Evolutionary conservation across 495 filamentous ascomycete genomes (phyloP).

Genomic region (Talaromyces trachyspermus): DNA sequence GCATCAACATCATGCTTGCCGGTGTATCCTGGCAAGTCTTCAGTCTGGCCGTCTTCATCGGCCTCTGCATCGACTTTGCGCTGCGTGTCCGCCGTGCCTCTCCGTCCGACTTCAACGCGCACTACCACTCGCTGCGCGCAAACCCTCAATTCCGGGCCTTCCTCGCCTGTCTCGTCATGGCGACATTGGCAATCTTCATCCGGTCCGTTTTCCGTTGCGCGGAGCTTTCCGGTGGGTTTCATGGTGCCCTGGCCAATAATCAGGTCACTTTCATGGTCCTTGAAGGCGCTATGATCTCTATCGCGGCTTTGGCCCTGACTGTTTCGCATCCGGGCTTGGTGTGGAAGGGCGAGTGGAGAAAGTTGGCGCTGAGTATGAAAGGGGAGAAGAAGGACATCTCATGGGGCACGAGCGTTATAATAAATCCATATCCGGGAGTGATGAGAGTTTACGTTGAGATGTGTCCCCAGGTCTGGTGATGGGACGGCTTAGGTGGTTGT

Average conservation of each 20-base stretch:
- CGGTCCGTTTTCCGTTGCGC: slow-evolving; percentile 57
- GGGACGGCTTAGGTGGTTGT: too few relatives aligned
- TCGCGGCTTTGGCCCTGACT: slow-evolving; percentile 50
- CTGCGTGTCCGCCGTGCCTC: slow-evolving; percentile 25
- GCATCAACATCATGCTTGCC: slow-evolving; percentile 48
- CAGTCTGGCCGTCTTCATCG: slow-evolving; percentile 45
- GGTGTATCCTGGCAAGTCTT: slow-evolving; percentile 48
- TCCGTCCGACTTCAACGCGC: slow-evolving; percentile 7
- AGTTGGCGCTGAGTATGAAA: slow-evolving; percentile 1
- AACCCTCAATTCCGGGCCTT: slow-evolving; percentile 13
- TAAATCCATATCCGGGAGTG: too few relatives aligned
- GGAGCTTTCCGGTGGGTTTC: slow-evolving; percentile 58
- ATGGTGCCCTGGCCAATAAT: slow-evolving; percentile 47
- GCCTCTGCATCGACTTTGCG: slow-evolving; percentile 42
- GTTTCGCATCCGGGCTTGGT: slow-evolving; percentile 47
- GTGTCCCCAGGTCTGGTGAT: too few relatives aligned
- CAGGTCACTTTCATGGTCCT: slow-evolving; percentile 61
- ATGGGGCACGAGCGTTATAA: too few relatives aligned
- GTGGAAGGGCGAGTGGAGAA: slow-evolving; percentile 8
- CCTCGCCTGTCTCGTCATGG: slow-evolving; percentile 30
- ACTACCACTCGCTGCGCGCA: slow-evolving; percentile 4
- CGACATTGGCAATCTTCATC: slow-evolving; percentile 53
- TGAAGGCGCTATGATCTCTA: slow-evolving; percentile 62
- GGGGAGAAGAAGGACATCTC: too few relatives aligned
- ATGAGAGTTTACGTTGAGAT: too few relatives aligned